Percentiles rank a stretch among this genome's conserved stretches.
These are phyloP conservation scores for Moesziomyces globuligerus DNA, from an alignment of 1,284 basidiomycete species.

Conservation along the genomic window DNA sequence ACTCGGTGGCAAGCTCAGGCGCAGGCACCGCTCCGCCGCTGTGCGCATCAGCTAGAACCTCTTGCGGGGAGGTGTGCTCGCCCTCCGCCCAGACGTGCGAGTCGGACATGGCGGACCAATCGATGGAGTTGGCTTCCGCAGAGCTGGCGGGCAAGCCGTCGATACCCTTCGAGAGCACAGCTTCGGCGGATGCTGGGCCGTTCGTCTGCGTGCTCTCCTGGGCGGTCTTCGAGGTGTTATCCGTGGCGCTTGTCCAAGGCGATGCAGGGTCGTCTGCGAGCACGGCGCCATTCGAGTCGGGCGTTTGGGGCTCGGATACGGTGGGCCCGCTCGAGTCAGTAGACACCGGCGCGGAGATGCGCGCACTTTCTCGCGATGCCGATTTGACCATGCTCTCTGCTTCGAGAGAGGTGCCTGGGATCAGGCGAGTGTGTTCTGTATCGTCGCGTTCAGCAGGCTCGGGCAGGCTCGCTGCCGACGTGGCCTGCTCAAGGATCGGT, in stretches of 20 bases:
- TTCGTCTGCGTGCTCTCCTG: not conserved
- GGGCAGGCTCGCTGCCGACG: too few relatives aligned
- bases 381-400: not conserved
- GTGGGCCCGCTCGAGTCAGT: not conserved
- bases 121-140: conserved; percentile 13
- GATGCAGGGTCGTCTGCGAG: conserved; percentile 1
- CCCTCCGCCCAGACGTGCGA: conserved; percentile 1
- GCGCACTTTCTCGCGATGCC: not conserved
- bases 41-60: not conserved
- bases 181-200: not conserved
- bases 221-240: not conserved
- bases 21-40: too few relatives aligned
- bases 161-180: not conserved
- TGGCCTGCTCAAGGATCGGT: not conserved
- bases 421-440: not conserved
- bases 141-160: conserved; percentile 30
- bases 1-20: not conserved
- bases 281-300: conserved; percentile 12
- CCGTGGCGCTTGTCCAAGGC: conserved; percentile 10
- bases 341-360: not conserved
- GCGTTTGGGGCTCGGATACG: conserved; percentile 2
- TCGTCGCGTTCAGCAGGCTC: not conserved
- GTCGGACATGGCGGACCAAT: conserved; percentile 19
- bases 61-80: not conserved
- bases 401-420: not conserved